A percentile compares a stretch with the other conserved stretches of the same genome.
Conservation (phyloP, 805 yeast species). For the Torulaspora franciscae region DNA sequence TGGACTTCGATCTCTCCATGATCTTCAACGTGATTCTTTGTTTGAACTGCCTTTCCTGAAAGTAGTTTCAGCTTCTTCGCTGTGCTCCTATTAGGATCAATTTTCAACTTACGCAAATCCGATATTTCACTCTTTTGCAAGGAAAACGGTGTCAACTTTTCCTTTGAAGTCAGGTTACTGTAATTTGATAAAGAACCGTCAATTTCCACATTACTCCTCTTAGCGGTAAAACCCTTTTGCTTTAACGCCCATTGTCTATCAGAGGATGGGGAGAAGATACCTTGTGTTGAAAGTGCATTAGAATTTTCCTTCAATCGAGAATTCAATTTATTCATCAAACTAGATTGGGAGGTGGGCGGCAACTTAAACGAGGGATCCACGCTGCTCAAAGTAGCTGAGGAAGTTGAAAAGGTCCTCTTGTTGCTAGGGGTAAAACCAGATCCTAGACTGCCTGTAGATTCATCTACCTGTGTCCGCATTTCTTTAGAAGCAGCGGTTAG, state of each 20-base stretch:
- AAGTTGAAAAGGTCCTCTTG: conserved; percentile 19
- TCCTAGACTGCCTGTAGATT: conserved; percentile 27
- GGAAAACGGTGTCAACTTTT: conserved; percentile 9
- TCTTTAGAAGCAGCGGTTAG: conserved; percentile 34
- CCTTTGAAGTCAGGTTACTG: conserved; percentile 1
- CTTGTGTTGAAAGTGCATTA: conserved; percentile 33
- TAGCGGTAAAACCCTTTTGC: conserved; percentile 3
- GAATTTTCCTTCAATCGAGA: conserved; percentile 32
- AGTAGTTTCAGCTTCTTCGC: conserved; percentile 41
- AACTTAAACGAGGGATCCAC: conserved; percentile 11
- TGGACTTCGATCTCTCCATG: background rate
- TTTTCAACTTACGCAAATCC: conserved; percentile 36
- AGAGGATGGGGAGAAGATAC: conserved; percentile 36
- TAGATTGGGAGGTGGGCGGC: conserved; percentile 21
- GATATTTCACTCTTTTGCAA: conserved; percentile 22
- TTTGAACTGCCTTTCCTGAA: conserved; percentile 24
- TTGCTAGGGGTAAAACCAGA: conserved; percentile 13
- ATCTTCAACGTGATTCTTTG: conserved; percentile 14
- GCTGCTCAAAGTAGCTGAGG: conserved; percentile 23
- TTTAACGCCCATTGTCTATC: conserved; percentile 13
- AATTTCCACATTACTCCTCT: background rate
- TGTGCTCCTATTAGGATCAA: conserved; percentile 41
- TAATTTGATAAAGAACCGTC: background rate
- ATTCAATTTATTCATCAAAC: conserved; percentile 37
- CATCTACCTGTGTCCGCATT: conserved; percentile 7